A percentile compares a stretch with the other conserved stretches of the same genome.
Evolutionary conservation across 2,329 filamentous ascomycete genomes (phyloP).

Genomic region (Verruconis gallopava): DNA sequence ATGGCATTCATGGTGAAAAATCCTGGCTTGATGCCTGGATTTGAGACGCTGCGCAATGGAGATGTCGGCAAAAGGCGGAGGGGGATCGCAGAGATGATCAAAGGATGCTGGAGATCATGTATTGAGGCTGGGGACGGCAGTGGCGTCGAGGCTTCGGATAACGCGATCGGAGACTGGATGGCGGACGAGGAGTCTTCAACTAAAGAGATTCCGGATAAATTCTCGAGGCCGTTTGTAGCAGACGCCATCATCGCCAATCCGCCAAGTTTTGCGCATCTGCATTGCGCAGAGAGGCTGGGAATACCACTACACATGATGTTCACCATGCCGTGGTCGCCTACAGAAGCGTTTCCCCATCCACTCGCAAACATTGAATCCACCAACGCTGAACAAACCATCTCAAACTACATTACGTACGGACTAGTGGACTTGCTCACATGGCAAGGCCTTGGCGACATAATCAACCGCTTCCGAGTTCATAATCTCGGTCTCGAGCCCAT

Average conservation of each 20-base stretch:
- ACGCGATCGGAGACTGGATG: conserved; percentile 40
- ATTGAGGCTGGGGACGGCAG: conserved; percentile 63
- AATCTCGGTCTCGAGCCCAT: conserved; percentile 61
- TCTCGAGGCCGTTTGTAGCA: conserved; percentile 11
- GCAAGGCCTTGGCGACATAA: conserved; percentile 56
- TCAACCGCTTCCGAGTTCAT: conserved; percentile 60
- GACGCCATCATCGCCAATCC: conserved; percentile 13
- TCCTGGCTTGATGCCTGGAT: conserved; percentile 70
- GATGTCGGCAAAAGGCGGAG: conserved; percentile 63
- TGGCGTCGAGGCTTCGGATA: conserved; percentile 37
- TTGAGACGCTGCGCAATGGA: conserved; percentile 62
- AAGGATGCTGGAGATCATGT: conserved; percentile 78
- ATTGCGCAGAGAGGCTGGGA: conserved; percentile 11
- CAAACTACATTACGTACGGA: conserved; percentile 71
- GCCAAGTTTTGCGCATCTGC: conserved; percentile 13
- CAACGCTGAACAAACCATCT: conserved; percentile 59
- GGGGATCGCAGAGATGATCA: conserved; percentile 66
- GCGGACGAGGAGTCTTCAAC: conserved; percentile 15
- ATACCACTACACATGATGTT: conserved; percentile 13
- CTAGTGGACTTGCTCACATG: conserved; percentile 65
- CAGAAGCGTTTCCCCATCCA: conserved; percentile 53
- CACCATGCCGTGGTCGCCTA: conserved; percentile 13
- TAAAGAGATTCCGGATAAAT: neutral
- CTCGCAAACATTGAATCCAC: conserved; percentile 61
- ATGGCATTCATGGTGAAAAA: conserved; percentile 85